Evolutionary conservation across 345 rosid genomes (phyloP).

Genomic region (Rhodomyrtus tomentosa): DNA sequence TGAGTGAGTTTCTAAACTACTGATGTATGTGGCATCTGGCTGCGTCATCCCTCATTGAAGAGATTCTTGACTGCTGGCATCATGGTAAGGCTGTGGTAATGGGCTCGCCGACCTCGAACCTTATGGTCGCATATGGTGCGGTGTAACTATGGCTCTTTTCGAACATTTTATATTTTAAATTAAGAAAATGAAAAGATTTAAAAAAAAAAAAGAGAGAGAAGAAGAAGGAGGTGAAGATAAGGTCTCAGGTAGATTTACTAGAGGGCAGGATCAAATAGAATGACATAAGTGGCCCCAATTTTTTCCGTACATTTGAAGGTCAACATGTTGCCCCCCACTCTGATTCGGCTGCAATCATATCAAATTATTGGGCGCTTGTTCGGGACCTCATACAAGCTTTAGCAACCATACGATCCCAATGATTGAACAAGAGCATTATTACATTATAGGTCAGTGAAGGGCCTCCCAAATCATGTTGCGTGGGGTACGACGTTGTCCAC

Average conservation of each 20-base stretch:
- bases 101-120: too few relatives aligned
- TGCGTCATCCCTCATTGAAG: too few relatives aligned
- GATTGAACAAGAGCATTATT: neutral
- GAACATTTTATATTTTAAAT: neutral
- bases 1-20: too few relatives aligned
- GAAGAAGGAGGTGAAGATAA: neutral
- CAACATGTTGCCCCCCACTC: neutral
- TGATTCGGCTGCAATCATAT: neutral
- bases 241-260: neutral
- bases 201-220: too few relatives aligned
- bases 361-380: neutral
- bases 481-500: neutral
- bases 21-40: too few relatives aligned
- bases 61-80: too few relatives aligned
- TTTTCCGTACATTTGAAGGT: neutral
- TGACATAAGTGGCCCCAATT: neutral
- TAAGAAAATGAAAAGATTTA: neutral
- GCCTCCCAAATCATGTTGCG: neutral
- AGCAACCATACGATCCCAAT: neutral
- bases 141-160: too few relatives aligned
- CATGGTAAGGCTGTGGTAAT: too few relatives aligned
- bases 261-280: neutral
- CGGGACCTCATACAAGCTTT: neutral
- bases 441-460: neutral
- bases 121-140: too few relatives aligned